Percentiles rank a stretch among this genome's conserved stretches.
Conservation (phyloP, 1,139 yeast genomes). For the Torulaspora globosa region DNA sequence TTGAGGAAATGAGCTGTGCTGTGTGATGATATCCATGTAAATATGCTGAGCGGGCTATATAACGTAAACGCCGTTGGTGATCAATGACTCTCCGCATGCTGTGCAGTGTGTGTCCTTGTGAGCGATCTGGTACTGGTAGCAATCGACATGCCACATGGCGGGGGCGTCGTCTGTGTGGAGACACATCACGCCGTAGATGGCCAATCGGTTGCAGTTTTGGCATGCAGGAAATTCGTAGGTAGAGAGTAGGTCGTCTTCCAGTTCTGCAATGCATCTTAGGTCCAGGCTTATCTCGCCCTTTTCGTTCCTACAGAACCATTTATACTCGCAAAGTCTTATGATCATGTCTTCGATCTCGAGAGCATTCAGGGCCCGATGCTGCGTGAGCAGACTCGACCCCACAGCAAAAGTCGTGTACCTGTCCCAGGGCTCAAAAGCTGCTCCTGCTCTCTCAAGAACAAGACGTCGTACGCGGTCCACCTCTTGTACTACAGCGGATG, state of each 20-base stretch:
- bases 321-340: slow-evolving; percentile 22
- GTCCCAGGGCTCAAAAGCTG: slow-evolving; percentile 13
- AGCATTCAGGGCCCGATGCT: slow-evolving; percentile 21
- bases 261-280: slow-evolving; percentile 26
- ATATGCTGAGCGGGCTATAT: slow-evolving; percentile 13
- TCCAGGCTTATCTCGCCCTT: slow-evolving; percentile 31
- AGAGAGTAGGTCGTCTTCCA: slow-evolving; percentile 26
- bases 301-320: slow-evolving; percentile 31
- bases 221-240: slow-evolving; percentile 24
- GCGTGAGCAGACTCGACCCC: slow-evolving; percentile 24
- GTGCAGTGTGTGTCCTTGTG: slow-evolving; percentile 29
- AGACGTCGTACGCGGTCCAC: slow-evolving; percentile 17
- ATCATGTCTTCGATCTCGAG: slow-evolving; percentile 26
- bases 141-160: slow-evolving; percentile 33
- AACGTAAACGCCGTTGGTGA: slow-evolving; percentile 28
- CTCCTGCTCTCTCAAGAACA: slow-evolving; percentile 5
- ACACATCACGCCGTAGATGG: slow-evolving; percentile 30
- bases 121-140: slow-evolving; percentile 31
- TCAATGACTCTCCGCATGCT: slow-evolving; percentile 21
- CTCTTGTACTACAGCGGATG: slow-evolving; percentile 14
- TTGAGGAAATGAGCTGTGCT: slow-evolving; percentile 20
- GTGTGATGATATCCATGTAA: slow-evolving; percentile 11
- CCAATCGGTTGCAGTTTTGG: slow-evolving; percentile 24
- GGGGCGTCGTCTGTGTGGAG: slow-evolving; percentile 10
- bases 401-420: slow-evolving; percentile 19